These are phyloP conservation scores for Chaetomiaceae sp. DNA, from an alignment of 2,329 filamentous ascomycete species.

Conservation along the genomic window DNA sequence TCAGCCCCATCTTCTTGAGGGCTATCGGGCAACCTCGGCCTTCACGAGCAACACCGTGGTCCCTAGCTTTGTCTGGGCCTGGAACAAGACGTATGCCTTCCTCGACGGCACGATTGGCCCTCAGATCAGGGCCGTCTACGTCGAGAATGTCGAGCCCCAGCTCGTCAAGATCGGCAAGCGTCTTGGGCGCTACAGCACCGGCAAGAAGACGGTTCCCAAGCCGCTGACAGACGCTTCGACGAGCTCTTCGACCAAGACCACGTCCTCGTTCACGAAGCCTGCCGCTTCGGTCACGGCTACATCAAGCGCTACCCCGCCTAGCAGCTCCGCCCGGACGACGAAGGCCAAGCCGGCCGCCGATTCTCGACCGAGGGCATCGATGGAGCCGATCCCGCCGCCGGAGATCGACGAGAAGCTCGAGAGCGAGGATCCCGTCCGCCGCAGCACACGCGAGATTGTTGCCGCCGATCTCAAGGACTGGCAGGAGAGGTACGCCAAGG, in stretches of 20 bases:
- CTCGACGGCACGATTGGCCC: constrained; percentile 77
- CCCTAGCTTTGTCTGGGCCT: constrained; percentile 67
- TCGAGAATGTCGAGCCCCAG: constrained; percentile 92
- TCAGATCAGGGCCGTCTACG: constrained; percentile 72
- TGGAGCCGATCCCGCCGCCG: constrained; percentile 40
- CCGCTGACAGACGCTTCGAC: constrained; percentile 24
- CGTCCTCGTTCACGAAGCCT: constrained; percentile 34
- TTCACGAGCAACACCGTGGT: constrained; percentile 67
- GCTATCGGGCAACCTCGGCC: constrained; percentile 61
- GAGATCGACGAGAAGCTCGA: constrained; percentile 39
- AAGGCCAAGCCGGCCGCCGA: constrained; percentile 17
- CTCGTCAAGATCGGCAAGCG: constrained; percentile 87
- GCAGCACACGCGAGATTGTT: constrained; percentile 62
- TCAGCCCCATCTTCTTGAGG: constrained; percentile 67
- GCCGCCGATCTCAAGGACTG: constrained; percentile 74
- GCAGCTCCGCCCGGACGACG: not conserved
- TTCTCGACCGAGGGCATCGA: constrained; percentile 10
- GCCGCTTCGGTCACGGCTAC: constrained; percentile 28
- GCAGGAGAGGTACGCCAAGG: constrained; percentile 83
- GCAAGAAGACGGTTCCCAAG: constrained; percentile 35
- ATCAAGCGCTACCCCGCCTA: constrained; percentile 18
- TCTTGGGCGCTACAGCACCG: constrained; percentile 71
- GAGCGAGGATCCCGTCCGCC: constrained; percentile 51
- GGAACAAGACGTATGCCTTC: constrained; percentile 65
- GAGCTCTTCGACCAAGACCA: not conserved